phyloP scores from a whole-genome alignment of 2,329 filamentous ascomycete species.

The Ophiostoma australiae region DNA sequence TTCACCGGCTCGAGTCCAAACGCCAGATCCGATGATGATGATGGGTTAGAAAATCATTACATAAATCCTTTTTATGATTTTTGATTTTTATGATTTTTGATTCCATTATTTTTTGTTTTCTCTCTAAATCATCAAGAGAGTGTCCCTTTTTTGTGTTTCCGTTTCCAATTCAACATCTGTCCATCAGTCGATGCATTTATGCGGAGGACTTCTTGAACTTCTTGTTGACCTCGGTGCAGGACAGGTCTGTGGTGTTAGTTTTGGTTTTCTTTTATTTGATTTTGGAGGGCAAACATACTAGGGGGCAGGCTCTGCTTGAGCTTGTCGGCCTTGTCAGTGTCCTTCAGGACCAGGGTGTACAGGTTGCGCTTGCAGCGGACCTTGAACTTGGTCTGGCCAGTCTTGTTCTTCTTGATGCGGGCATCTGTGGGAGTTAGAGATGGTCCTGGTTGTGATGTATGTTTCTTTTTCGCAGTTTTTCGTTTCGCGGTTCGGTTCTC shows the following conservation, averaged over 20 bases:
- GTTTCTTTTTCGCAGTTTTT: background rate
- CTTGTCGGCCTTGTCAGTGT: constrained; percentile 99
- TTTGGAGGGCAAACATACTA: constrained; percentile 52
- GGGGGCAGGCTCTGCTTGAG: constrained; percentile 98
- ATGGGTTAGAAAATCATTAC: background rate
- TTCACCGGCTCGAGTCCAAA: background rate
- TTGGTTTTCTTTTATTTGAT: background rate
- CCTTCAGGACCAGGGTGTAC: constrained; percentile 98
- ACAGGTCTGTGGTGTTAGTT: constrained; percentile 40
- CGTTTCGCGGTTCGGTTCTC: no score
- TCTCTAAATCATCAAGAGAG: constrained; percentile 3
- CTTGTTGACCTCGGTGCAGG: constrained; percentile 52
- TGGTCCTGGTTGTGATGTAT: constrained; percentile 19
- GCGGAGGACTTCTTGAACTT: constrained; percentile 54
- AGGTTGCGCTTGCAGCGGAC: constrained; percentile 95
- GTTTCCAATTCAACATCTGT: background rate
- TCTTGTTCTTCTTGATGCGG: constrained; percentile 93
- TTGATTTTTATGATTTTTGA: background rate
- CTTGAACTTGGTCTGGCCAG: constrained; percentile 99
- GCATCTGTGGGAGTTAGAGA: constrained; percentile 53
- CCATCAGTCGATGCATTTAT: constrained; percentile 32
- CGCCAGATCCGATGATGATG: constrained; percentile 6
- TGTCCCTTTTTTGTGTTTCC: background rate
- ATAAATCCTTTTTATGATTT: background rate
- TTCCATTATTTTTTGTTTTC: background rate